phyloP scores from a whole-genome alignment of 345 rosid genomes.

The Hirschfeldia incana region DNA sequence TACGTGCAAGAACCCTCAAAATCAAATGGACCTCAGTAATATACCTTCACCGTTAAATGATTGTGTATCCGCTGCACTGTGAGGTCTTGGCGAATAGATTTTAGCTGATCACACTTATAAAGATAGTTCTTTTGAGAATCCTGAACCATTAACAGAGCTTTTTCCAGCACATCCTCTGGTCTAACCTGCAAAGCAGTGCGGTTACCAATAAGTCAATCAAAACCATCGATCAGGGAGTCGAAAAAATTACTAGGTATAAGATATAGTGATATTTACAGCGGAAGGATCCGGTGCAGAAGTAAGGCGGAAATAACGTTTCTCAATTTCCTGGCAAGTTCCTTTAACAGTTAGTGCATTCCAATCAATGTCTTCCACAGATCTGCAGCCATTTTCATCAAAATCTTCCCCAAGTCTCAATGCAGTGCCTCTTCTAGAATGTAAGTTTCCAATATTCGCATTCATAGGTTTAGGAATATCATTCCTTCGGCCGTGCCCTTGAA shows the following conservation, averaged over 20 bases:
- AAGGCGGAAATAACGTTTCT: constrained; percentile 95
- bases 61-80: constrained; percentile 91
- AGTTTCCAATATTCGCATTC: constrained; percentile 61
- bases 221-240: not conserved
- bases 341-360: constrained; percentile 98
- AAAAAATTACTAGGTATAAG: constrained; percentile 20
- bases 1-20: constrained; percentile 17
- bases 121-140: constrained; percentile 90
- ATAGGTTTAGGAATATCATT: constrained; percentile 55
- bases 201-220: constrained; percentile 6
- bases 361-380: constrained; percentile 98
- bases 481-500: constrained; percentile 64
- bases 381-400: constrained; percentile 76
- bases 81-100: constrained; percentile 97
- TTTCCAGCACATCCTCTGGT: constrained; percentile 95
- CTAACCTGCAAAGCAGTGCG: constrained; percentile 66
- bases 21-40: constrained; percentile 3
- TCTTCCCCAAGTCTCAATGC: constrained; percentile 70
- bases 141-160: constrained; percentile 82
- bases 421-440: constrained; percentile 73
- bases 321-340: constrained; percentile 96
- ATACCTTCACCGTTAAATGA: constrained; percentile 85
- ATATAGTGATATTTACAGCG: constrained; percentile 57
- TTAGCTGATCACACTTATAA: constrained; percentile 93
- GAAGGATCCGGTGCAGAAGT: constrained; percentile 99